phyloP scores from a whole-genome alignment of 2,329 filamentous ascomycete genomes.

The Trichoderma atroviride region DNA sequence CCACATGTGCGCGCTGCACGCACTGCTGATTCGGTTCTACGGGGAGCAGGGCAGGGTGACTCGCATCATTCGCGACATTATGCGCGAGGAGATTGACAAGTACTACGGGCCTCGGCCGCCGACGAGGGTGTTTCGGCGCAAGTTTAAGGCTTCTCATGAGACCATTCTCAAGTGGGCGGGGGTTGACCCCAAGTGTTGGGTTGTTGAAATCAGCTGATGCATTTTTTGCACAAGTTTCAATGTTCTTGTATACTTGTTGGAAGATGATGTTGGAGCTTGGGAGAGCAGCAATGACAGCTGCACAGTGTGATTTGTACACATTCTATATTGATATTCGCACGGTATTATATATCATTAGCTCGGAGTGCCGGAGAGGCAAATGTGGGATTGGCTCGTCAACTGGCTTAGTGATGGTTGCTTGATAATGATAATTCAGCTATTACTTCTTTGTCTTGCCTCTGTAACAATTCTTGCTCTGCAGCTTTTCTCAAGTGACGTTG shows the following conservation, averaged over 20 bases:
- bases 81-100: background rate
- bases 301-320: background rate
- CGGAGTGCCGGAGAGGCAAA: background rate
- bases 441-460: background rate
- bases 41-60: background rate
- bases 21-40: background rate
- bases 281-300: background rate
- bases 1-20: background rate
- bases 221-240: too few species aligned
- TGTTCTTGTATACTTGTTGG: too few species aligned
- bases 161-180: slow-evolving; percentile 18
- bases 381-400: background rate
- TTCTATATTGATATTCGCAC: background rate
- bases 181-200: background rate
- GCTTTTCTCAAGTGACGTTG: background rate
- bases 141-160: slow-evolving; percentile 15
- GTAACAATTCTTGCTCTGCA: background rate
- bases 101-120: slow-evolving; percentile 9
- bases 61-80: background rate
- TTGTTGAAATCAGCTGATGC: background rate
- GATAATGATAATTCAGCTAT: background rate
- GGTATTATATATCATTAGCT: background rate
- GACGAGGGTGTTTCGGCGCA: slow-evolving; percentile 13
- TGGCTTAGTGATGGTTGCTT: background rate
- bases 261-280: slow-evolving; percentile 4